Conservation (phyloP, 176 grass and related monocot species). For the Saccharum spontaneum region DNA sequence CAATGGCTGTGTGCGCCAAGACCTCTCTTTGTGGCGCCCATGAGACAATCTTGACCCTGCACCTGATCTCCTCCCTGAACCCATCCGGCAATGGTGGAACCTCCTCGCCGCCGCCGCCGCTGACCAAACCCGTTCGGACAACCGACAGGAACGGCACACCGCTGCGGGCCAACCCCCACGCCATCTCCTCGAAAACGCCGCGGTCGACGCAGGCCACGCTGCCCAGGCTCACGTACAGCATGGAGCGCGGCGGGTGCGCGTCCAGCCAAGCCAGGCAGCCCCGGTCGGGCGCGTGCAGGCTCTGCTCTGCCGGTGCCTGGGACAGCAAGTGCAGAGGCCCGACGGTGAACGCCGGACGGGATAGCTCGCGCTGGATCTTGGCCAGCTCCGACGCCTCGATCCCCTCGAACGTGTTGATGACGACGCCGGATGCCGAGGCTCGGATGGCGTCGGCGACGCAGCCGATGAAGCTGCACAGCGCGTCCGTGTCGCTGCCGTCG, state of each 20-base stretch:
- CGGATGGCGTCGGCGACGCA: background rate
- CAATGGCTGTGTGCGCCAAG: too few species aligned
- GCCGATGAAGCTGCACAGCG: background rate
- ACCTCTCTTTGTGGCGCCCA: too few species aligned
- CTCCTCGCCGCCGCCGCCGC: background rate
- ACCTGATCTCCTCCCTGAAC: too few species aligned
- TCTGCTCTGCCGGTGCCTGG: too few species aligned
- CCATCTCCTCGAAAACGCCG: too few species aligned
- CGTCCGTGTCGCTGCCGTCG: background rate
- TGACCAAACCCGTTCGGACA: constrained; percentile 13
- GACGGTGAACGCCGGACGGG: constrained; percentile 17
- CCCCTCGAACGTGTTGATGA: constrained; percentile 29
- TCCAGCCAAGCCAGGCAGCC: too few species aligned
- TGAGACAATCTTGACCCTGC: too few species aligned
- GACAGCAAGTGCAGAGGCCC: constrained; percentile 6
- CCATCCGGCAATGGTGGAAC: too few species aligned
- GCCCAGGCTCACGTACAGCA: constrained; percentile 15
- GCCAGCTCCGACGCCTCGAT: constrained; percentile 13
- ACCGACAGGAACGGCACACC: background rate
- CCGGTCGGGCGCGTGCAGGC: too few species aligned
- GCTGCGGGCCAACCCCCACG: too few species aligned
- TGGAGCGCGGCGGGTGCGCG: background rate
- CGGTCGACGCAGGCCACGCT: too few species aligned
- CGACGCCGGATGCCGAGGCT: background rate
- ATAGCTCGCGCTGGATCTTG: background rate